Evolutionary conservation across 805 yeast genomes (phyloP).

Genomic region (Ogataea wickerhamii): DNA sequence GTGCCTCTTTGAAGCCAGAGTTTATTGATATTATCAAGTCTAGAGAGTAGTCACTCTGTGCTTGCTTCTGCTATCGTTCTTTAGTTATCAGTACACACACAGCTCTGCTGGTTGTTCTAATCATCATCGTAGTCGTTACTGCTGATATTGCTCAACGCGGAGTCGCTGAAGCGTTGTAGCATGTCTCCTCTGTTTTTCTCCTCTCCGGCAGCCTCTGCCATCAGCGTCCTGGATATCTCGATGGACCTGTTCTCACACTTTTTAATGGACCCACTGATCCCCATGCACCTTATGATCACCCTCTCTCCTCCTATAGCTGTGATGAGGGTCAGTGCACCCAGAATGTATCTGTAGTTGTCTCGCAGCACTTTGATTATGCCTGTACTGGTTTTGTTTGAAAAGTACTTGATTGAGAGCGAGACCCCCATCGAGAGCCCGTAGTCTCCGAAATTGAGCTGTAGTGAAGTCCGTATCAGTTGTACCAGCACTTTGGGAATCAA

Average conservation of each 20-base stretch:
- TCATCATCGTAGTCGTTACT: conserved; percentile 4
- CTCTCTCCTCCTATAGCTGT: conserved; percentile 45
- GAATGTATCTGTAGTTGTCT: conserved; percentile 54
- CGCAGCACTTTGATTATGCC: conserved; percentile 80
- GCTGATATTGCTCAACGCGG: not conserved
- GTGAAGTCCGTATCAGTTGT: conserved; percentile 49
- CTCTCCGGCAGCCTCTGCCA: conserved; percentile 14
- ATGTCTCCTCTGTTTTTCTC: not conserved
- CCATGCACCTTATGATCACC: conserved; percentile 57
- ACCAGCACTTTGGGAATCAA: conserved; percentile 50
- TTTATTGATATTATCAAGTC: conserved; percentile 93
- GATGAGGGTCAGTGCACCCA: conserved; percentile 64
- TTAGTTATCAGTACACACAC: conserved; percentile 1
- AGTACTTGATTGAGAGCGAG: conserved; percentile 60
- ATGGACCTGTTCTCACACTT: conserved; percentile 75
- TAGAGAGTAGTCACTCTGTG: conserved; percentile 46
- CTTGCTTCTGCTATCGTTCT: conserved; percentile 5
- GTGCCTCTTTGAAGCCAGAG: conserved; percentile 98
- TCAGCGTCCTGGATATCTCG: conserved; percentile 40
- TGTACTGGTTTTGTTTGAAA: conserved; percentile 73
- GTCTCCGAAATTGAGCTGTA: conserved; percentile 74
- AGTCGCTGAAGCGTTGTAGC: not conserved
- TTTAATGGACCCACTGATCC: conserved; percentile 83
- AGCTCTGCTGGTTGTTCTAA: not conserved
- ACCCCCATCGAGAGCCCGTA: conserved; percentile 63